Evolutionary conservation across 1,284 basidiomycete genomes (phyloP).

Genomic region (Leccinum cinnamomeum): DNA sequence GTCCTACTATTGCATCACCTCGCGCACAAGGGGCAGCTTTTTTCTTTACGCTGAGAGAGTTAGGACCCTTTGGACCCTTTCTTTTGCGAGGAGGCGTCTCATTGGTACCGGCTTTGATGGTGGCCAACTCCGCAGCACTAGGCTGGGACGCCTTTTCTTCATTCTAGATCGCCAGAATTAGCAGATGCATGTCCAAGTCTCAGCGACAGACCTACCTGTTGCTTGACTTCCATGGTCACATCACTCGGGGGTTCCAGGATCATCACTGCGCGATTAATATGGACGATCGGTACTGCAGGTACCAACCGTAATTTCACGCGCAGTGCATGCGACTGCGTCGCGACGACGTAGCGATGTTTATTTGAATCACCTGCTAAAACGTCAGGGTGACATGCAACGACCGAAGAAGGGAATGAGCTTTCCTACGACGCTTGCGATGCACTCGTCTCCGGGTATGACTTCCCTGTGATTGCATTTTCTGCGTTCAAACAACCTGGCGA

Average conservation of each 20-base stretch:
- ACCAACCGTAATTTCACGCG: slow-evolving; percentile 64
- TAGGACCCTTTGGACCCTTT: slow-evolving; percentile 82
- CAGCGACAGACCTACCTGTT: slow-evolving; percentile 44
- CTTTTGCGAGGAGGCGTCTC: slow-evolving; percentile 56
- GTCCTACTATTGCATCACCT: not conserved
- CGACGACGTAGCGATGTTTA: slow-evolving; percentile 88
- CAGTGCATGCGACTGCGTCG: slow-evolving; percentile 73
- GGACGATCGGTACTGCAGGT: slow-evolving; percentile 84
- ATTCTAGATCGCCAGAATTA: slow-evolving; percentile 37
- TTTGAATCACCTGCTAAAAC: slow-evolving; percentile 69
- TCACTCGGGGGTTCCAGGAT: slow-evolving; percentile 86
- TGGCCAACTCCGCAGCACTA: slow-evolving; percentile 45
- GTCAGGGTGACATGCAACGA: slow-evolving; percentile 16
- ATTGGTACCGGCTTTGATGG: slow-evolving; percentile 37
- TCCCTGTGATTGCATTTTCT: slow-evolving; percentile 93
- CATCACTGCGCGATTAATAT: slow-evolving; percentile 88
- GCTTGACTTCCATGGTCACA: slow-evolving; percentile 70
- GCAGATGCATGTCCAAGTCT: not conserved
- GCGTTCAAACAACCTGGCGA: slow-evolving; percentile 92
- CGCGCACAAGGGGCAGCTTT: slow-evolving; percentile 47
- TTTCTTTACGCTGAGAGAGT: slow-evolving; percentile 92
- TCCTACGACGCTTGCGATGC: slow-evolving; percentile 83
- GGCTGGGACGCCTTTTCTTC: slow-evolving; percentile 56
- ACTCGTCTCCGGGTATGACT: slow-evolving; percentile 80
- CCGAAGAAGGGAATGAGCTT: slow-evolving; percentile 30